These are phyloP conservation scores for Daldinia sp. DNA, from an alignment of 2,329 filamentous ascomycete genomes.

Conservation along the genomic window DNA sequence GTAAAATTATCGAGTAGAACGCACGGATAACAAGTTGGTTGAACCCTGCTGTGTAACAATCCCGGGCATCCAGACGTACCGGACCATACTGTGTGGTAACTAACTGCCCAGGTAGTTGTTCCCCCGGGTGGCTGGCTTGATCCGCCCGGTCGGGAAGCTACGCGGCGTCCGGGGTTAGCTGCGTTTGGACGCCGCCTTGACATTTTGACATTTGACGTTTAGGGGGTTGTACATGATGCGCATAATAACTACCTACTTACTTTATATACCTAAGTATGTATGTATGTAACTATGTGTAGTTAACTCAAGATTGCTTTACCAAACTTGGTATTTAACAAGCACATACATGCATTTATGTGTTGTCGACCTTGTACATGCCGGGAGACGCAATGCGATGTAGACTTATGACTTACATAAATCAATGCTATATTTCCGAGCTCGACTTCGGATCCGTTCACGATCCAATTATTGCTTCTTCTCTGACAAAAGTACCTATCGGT, in stretches of 20 bases:
- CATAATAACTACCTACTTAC: neutral
- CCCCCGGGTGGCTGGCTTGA: neutral
- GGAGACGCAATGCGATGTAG: neutral
- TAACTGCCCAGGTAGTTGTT: too few species aligned
- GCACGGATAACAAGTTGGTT: neutral
- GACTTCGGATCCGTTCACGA: neutral
- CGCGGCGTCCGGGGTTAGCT: slow-evolving; percentile 1
- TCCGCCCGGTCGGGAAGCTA: neutral
- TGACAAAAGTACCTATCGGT: neutral
- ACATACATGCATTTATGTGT: too few species aligned
- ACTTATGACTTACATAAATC: neutral
- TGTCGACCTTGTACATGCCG: too few species aligned
- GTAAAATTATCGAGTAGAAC: neutral
- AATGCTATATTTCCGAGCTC: neutral
- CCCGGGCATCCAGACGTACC: neutral
- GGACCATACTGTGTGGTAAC: too few species aligned
- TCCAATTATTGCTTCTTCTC: neutral
- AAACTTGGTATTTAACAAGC: too few species aligned
- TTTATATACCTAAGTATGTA: too few species aligned
- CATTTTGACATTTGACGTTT: too few species aligned
- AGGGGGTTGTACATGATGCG: too few species aligned
- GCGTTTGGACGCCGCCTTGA: slow-evolving; percentile 1
- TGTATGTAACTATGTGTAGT: too few species aligned
- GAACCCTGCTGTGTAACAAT: neutral
- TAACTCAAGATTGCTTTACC: too few species aligned